These are phyloP conservation scores for Senna tora DNA, from an alignment of 306 rosid species.

Conservation along the genomic window DNA sequence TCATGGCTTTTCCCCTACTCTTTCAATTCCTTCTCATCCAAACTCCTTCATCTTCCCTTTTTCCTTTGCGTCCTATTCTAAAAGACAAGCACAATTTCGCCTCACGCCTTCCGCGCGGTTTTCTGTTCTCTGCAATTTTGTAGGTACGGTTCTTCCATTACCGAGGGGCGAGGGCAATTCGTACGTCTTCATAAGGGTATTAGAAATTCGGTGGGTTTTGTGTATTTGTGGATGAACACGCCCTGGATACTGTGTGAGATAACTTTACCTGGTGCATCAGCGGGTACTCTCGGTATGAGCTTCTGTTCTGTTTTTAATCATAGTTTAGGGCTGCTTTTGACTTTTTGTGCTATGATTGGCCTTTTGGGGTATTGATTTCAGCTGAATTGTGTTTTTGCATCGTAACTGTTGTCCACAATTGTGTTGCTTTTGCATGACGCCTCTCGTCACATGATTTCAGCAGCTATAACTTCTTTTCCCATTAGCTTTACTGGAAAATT, in stretches of 20 bases:
- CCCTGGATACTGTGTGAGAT: constrained; percentile 26
- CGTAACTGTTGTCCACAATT: not conserved
- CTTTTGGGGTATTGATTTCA: constrained; percentile 9
- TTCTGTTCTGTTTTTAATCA: constrained; percentile 18
- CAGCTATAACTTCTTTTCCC: not conserved
- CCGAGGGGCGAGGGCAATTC: constrained; percentile 9
- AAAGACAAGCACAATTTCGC: constrained; percentile 44
- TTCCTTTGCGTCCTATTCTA: constrained; percentile 67
- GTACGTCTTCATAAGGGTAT: constrained; percentile 28
- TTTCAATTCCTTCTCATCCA: not conserved
- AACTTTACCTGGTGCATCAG: constrained; percentile 21
- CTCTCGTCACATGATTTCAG: constrained; percentile 27
- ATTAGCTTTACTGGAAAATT: not conserved
- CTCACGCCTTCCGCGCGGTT: constrained; percentile 36
- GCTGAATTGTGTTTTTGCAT: constrained; percentile 25
- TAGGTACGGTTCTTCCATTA: not conserved
- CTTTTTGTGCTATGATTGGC: constrained; percentile 4
- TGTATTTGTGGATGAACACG: constrained; percentile 32
- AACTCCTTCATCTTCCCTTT: not conserved
- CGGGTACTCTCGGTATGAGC: constrained; percentile 21
- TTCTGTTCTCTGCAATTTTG: constrained; percentile 24
- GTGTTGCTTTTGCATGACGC: constrained; percentile 23
- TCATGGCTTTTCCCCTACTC: constrained; percentile 9
- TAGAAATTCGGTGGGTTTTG: constrained; percentile 33
- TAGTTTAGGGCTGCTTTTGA: constrained; percentile 12